These are phyloP conservation scores for Cercospora nicotianae DNA, from an alignment of 2,329 filamentous ascomycete genomes.

Conservation along the genomic window DNA sequence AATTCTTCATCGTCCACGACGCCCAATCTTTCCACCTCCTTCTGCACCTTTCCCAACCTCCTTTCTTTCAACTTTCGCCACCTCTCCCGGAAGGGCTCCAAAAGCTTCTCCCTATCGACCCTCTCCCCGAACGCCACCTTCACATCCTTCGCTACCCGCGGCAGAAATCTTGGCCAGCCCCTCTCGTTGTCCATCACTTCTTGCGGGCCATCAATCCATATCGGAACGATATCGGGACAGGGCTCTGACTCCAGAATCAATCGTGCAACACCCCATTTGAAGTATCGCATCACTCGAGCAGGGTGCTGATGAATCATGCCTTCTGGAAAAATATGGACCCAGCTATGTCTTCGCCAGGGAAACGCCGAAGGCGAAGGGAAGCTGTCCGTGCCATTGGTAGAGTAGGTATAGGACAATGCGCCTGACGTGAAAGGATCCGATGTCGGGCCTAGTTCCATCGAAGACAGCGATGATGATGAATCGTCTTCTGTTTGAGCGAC, in stretches of 20 bases:
- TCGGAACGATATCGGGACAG: conserved; percentile 83
- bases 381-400: conserved; percentile 64
- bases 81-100: conserved; percentile 71
- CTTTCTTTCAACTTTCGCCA: conserved; percentile 69
- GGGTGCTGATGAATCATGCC: conserved; percentile 89
- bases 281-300: conserved; percentile 80
- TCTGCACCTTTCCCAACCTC: conserved; percentile 44
- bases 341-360: conserved; percentile 67
- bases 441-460: conserved; percentile 26
- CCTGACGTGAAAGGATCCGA: conserved; percentile 58
- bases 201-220: conserved; percentile 91
- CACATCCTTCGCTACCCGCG: conserved; percentile 69
- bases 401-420: conserved; percentile 57
- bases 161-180: conserved; percentile 75
- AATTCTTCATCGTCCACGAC: conserved; percentile 67
- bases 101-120: conserved; percentile 69
- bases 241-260: conserved; percentile 88
- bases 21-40: conserved; percentile 45
- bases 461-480: conserved; percentile 11
- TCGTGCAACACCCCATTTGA: conserved; percentile 94
- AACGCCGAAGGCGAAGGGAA: conserved; percentile 73
- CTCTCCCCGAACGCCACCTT: conserved; percentile 76
- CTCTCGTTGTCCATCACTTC: conserved; percentile 84
- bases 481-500: not conserved
- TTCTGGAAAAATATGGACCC: conserved; percentile 96